Evolutionary conservation across 768 basidiomycete genomes (phyloP), one percentile per base, ranked within the genome.

Genomic region (Daedaleopsis nitida): DNA sequence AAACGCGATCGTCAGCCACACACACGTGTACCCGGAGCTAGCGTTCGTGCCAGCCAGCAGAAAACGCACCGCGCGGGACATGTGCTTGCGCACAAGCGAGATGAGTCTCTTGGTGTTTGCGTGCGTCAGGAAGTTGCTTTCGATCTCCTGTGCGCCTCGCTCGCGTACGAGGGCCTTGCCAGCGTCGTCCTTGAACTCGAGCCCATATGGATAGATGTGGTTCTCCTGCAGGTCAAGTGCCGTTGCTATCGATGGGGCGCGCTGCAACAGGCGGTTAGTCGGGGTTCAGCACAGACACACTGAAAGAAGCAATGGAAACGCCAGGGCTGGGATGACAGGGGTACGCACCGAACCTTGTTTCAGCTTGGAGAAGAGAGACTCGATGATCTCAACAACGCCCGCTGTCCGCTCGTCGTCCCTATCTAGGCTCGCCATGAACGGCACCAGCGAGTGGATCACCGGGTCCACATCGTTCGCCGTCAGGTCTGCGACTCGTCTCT

Each of bases 191-290:
- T 53, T 53, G 52, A 53, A 53, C 10, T 42, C 38, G n/a, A 53
- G 52, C 38, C 52, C 52, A 37, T 53, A 53, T n/a, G 52, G 52
- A n/a, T 39, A 53, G 35, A 53, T 53, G 35, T 37, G 52, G 34
- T 39, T 34, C 13, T 53, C 52, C 37, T 53, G 52, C 21, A 53
- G 52, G 21, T 53, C 52, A 6, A 53, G 37, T n/a, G 35, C 52
- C 2, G 52, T 53, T 8, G 52, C 52, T 32, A 53, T 21, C 16
- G 52, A 53, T n/a, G 52, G 52, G 11, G 52, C 52, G n/a, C 52
- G 52, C 52, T 53, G 52, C 32, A n/a, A 53, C 39, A 42, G 39
- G 39, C 39, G 39, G 4, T 42, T 42, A 32, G 27, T 32, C 4
- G 27, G 27, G 27, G 7, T 32, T 32, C 27, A 7, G 27, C 27